Conservation (phyloP, 208 protist species). For the Herpetomonas tarakana region DNA sequence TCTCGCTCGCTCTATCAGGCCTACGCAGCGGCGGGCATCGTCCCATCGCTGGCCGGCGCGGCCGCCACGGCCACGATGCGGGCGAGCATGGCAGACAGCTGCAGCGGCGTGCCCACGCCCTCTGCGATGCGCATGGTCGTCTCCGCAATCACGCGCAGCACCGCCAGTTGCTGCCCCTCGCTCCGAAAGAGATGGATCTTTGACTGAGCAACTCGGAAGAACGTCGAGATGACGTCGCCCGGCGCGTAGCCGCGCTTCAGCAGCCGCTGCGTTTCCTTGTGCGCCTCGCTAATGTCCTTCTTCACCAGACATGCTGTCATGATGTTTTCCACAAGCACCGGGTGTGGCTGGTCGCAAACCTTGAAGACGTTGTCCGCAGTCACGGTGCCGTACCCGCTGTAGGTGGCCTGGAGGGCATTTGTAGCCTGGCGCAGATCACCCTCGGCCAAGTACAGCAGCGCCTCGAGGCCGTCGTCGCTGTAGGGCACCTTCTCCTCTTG, state of each 20-base stretch:
- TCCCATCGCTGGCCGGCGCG: too few species aligned
- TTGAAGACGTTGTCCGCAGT: constrained; percentile 99
- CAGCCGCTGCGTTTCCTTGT: constrained; percentile 81
- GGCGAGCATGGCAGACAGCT: constrained; percentile 83
- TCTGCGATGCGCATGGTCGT: constrained; percentile 88
- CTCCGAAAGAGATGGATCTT: constrained; percentile 47
- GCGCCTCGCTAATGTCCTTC: constrained; percentile 63
- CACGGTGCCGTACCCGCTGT: constrained; percentile 94
- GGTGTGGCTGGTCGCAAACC: constrained; percentile 98
- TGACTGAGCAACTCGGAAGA: constrained; percentile 91
- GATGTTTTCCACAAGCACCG: constrained; percentile 92
- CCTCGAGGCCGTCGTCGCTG: constrained; percentile 96
- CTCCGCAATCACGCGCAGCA: constrained; percentile 77
- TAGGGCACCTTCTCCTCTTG: constrained; percentile 88
- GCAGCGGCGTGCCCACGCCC: constrained; percentile 77
- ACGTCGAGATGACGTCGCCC: constrained; percentile 95
- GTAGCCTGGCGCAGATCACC: constrained; percentile 97
- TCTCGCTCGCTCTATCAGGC: too few species aligned
- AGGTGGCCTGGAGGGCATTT: constrained; percentile 98
- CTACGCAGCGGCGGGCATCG: too few species aligned
- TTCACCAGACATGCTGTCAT: constrained; percentile 79
- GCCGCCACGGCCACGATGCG: constrained; percentile 47
- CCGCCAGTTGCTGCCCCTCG: constrained; percentile 76
- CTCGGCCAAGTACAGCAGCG: constrained; percentile 97
- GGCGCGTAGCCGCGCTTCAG: constrained; percentile 93